Evolutionary conservation across 2,329 filamentous ascomycete species (phyloP).

Genomic region (Pestalotiopsis sp.): DNA sequence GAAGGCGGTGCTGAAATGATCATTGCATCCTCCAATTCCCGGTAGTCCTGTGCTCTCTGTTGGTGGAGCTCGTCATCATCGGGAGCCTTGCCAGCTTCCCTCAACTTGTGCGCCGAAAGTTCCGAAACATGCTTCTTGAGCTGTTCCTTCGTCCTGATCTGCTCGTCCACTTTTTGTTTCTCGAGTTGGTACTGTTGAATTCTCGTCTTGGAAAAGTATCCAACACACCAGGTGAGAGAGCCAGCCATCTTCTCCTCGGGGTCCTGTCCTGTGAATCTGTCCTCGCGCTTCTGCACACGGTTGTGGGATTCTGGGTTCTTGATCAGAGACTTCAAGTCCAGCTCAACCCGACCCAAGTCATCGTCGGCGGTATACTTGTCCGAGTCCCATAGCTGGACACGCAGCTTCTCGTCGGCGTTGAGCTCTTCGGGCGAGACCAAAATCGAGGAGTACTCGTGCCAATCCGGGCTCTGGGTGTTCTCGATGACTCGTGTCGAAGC

Average conservation of each 20-base stretch:
- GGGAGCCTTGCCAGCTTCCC: slow-evolving; percentile 62
- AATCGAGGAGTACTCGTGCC: slow-evolving; percentile 73
- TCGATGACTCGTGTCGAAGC: slow-evolving; percentile 68
- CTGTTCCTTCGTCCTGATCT: slow-evolving; percentile 59
- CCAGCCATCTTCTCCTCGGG: slow-evolving; percentile 70
- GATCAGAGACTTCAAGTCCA: slow-evolving; percentile 69
- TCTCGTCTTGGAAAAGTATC: slow-evolving; percentile 69
- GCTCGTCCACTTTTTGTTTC: slow-evolving; percentile 60
- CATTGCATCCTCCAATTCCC: slow-evolving; percentile 62
- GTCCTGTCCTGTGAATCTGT: slow-evolving; percentile 68
- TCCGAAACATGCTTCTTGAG: slow-evolving; percentile 60
- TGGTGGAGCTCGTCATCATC: slow-evolving; percentile 67
- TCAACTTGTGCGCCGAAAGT: slow-evolving; percentile 62
- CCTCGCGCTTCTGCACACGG: slow-evolving; percentile 63
- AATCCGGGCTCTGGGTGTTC: slow-evolving; percentile 67
- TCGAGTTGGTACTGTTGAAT: slow-evolving; percentile 65
- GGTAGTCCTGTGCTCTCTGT: slow-evolving; percentile 69
- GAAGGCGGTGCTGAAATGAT: slow-evolving; percentile 70
- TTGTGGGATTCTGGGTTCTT: slow-evolving; percentile 59
- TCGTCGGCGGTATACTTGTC: slow-evolving; percentile 74
- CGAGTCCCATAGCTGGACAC: slow-evolving; percentile 76
- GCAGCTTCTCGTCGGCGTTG: slow-evolving; percentile 70
- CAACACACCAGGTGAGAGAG: slow-evolving; percentile 69
- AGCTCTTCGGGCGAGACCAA: slow-evolving; percentile 72
- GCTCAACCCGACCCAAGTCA: slow-evolving; percentile 72